phyloP scores from a whole-genome alignment of 192 early-diverging fungal genomes.

The Coemansia sp. region DNA sequence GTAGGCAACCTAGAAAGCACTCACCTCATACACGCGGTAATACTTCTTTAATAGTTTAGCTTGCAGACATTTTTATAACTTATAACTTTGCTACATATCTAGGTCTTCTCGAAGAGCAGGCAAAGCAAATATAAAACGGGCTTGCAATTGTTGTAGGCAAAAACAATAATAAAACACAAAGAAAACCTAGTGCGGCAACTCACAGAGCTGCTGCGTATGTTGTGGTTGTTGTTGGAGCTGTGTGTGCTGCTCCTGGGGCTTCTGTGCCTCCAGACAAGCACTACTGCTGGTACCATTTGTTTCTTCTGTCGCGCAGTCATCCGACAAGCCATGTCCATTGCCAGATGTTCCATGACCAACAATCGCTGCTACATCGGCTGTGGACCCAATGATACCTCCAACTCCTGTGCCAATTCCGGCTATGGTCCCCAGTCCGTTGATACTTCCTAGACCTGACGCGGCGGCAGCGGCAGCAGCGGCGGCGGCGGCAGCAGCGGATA shows the following conservation, averaged over 20 bases:
- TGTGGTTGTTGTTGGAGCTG: constrained; percentile 45
- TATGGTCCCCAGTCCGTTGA: constrained; percentile 29
- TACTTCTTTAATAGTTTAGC: background rate
- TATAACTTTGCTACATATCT: background rate
- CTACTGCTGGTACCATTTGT: constrained; percentile 23
- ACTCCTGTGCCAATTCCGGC: constrained; percentile 21
- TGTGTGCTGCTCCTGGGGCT: constrained; percentile 18
- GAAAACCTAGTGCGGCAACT: constrained; percentile 34
- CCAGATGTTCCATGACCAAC: constrained; percentile 14
- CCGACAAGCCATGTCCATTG: constrained; percentile 19
- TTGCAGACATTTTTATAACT: background rate
- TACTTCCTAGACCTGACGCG: constrained; percentile 28
- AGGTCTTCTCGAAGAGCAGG: background rate
- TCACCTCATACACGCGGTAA: background rate
- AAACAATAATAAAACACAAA: constrained; percentile 19
- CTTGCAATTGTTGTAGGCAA: constrained; percentile 8
- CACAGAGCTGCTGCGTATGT: constrained; percentile 50
- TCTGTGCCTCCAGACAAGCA: constrained; percentile 31
- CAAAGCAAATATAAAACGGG: background rate
- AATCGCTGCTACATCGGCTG: constrained; percentile 16
- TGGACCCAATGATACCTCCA: constrained; percentile 1
- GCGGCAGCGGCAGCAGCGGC: constrained; percentile 36
- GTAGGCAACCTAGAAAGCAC: background rate
- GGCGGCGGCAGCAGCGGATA: constrained; percentile 27
- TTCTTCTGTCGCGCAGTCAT: constrained; percentile 10